These are phyloP conservation scores for Cladosporium oxysporum DNA, from an alignment of 2,329 filamentous ascomycete species.

Conservation along the genomic window DNA sequence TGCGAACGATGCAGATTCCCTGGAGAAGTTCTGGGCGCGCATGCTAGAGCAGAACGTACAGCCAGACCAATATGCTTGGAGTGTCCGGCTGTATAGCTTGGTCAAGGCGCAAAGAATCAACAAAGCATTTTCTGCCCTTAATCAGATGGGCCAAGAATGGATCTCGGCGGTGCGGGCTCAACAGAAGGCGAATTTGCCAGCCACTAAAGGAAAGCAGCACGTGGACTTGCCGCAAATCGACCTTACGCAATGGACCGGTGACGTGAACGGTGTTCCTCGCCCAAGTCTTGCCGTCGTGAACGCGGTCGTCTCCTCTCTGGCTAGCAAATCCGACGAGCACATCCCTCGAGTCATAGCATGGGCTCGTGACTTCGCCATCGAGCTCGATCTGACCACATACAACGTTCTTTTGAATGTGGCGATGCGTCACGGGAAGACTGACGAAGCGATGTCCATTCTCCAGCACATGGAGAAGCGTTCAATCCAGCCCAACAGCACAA, in stretches of 20 bases:
- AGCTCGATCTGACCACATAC: constrained; percentile 37
- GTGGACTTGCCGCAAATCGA: neutral
- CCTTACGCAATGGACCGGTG: constrained; percentile 27
- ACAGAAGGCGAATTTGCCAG: constrained; percentile 24
- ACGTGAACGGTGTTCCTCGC: constrained; percentile 50
- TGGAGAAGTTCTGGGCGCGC: constrained; percentile 68
- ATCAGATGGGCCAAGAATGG: constrained; percentile 68
- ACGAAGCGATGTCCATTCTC: constrained; percentile 42
- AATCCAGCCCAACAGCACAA: constrained; percentile 56
- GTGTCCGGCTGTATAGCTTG: constrained; percentile 66
- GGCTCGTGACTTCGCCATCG: constrained; percentile 39
- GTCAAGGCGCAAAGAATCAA: constrained; percentile 57
- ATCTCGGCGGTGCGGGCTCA: constrained; percentile 36
- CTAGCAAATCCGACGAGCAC: constrained; percentile 49
- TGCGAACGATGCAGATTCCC: constrained; percentile 58
- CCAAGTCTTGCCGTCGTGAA: constrained; percentile 70
- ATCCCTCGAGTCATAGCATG: constrained; percentile 57
- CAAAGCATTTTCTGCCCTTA: constrained; percentile 63
- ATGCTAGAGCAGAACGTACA: constrained; percentile 59
- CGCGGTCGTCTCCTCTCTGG: constrained; percentile 65
- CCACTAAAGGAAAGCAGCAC: constrained; percentile 6
- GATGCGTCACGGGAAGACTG: constrained; percentile 31
- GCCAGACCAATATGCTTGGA: constrained; percentile 70
- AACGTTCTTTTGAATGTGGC: constrained; percentile 37
- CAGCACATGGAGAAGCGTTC: constrained; percentile 45